Conservation (phyloP, 768 basidiomycete species). For the Naganishia antarctica region DNA sequence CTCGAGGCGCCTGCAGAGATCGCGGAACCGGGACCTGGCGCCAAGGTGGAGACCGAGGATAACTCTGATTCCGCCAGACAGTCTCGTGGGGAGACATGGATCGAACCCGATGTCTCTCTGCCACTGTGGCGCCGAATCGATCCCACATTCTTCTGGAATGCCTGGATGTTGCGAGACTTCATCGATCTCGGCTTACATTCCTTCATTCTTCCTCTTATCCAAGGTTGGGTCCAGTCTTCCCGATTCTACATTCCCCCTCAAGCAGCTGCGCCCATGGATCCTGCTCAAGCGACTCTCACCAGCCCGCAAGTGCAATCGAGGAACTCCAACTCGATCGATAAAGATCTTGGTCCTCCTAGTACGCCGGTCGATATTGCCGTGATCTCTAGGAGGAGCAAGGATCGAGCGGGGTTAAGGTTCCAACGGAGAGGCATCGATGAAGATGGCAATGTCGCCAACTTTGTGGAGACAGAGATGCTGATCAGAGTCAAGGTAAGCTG, state of each 20-base stretch:
- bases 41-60: conserved; percentile 44
- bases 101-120: conserved; percentile 69
- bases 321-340: conserved; percentile 39
- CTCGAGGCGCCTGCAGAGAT: conserved; percentile 29
- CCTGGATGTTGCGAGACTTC: conserved; percentile 75
- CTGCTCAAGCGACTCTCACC: conserved; percentile 17
- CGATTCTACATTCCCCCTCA: conserved; percentile 57
- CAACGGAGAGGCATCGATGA: conserved; percentile 93
- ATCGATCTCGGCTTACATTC: conserved; percentile 82
- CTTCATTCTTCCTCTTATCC: conserved; percentile 85
- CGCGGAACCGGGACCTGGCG: not conserved
- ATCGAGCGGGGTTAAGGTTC: conserved; percentile 88
- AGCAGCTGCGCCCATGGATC: conserved; percentile 30
- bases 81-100: conserved; percentile 49
- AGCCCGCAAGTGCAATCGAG: not conserved
- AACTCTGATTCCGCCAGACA: conserved; percentile 7
- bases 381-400: conserved; percentile 76
- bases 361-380: conserved; percentile 67
- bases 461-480: conserved; percentile 90
- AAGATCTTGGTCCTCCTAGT: conserved; percentile 28
- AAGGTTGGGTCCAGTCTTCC: conserved; percentile 80
- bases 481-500: conserved; percentile 67
- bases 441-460: conserved; percentile 87
- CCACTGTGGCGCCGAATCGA: conserved; percentile 91
- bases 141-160: conserved; percentile 94